Evolutionary conservation across 345 rosid species (phyloP), one percentile per base, ranked within the genome.

Genomic region (Hibiscus tridactylites): DNA sequence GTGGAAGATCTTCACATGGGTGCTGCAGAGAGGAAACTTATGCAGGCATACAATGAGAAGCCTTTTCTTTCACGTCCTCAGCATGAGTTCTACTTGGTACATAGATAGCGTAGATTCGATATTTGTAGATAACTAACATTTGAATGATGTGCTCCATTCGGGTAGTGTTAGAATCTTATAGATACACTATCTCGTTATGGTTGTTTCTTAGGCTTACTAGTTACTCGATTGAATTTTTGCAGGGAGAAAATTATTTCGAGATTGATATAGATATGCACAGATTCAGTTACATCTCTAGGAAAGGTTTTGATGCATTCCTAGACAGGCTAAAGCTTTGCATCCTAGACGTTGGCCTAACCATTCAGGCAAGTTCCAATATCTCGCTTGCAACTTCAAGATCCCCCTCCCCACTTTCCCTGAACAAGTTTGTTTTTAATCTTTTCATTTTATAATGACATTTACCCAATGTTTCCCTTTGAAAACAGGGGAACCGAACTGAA

Each of bases 51-150:
- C 83, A 96, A 96, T 67, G 99, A 96, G 75, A 96, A 96, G 74
- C 99, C 99, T 13, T 97, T 96, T 75, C 99, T 96, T 68, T 88
- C 99, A 3, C 97, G 99, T 31, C 99, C 99, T 2, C 99, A 96
- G 66, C 99, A 96, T 64, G 90, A 85, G 28, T 96, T 92, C 72
- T 88, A 77, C 84, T 65, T 35, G 44, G 99, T 89, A 78, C 84
- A 86, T 9, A 42, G 10, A 42, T 42, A 42, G 12, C 12, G 0
- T 42, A 42, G 47, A 9, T 42, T 42, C 47, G 2, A 42, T 42
- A 42, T 2, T 42, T 42, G 10, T 42, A 2, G 47, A 42, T 42
- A 42, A 17, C 49, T 17, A 4, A 63, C 17, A 39, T 37, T 52
- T 37, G 29, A 21, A 42, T 42, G 52, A 42, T 11, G 8, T 64